Base-by-base conservation (phyloP, 2,329 filamentous ascomycete genomes). In the Verticillium tricorpus region DNA sequence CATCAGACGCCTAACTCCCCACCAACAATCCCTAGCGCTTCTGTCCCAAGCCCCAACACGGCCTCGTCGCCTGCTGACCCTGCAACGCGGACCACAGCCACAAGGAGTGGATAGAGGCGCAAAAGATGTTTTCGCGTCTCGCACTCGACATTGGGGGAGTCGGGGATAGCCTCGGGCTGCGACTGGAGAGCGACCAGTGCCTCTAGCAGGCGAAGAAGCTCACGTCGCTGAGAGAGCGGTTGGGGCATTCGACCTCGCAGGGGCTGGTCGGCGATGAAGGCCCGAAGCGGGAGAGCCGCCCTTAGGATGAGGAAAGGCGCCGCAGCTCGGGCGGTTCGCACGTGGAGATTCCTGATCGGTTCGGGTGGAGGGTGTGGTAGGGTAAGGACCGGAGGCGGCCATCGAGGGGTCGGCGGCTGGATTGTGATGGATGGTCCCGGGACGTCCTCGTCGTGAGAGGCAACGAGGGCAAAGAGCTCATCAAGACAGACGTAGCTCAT, bases 181-280 rank as follows among this genome's bases (percentile, higher is more conserved):
- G 89, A 90, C 60, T 82, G 80, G 63, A 98, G 77, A 19, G 81
- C 80, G 1, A 90, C 84, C 37, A 97, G 78, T 56, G 85, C 80
- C 57, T 79, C 76, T 19, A 98, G 78, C 28, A 93, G 82, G 69
- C 91, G 89, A 5, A 90, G 72, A 12, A 99, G 77, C 71, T 97
- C 95, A 64, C 85, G 88, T 54, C 91, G 85, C 70, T 97, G 91
- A 9, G 87, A 89, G 5, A 92, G 80, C 0, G 94, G 94, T 72
- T 95, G 91, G 5, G 95, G 95, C 87, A 96, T 95, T 58, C 88
- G 85, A 0, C 95, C 93, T 15, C 95, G 84, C 22, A 99, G 80
- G 1, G 94, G 93, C 71, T 97, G 94, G 73, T 99, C 95, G 4
- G 93, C 91, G 56, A 96, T 88, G 71, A 96, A 98, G 1, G 89